Evolutionary conservation across 2,329 filamentous ascomycete species (phyloP).

Genomic region (Aureobasidium subglaciale): DNA sequence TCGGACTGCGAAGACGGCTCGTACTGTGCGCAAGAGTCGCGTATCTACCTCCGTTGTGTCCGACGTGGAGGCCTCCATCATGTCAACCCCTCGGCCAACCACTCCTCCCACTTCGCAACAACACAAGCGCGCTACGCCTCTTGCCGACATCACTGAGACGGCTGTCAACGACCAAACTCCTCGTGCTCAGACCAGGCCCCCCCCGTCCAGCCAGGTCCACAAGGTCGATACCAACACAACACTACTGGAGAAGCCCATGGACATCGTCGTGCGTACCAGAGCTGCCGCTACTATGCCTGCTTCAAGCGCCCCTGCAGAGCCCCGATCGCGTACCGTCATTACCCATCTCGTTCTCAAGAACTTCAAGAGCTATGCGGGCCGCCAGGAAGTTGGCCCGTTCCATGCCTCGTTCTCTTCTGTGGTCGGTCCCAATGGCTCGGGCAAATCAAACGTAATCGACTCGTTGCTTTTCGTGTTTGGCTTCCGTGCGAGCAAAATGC

Average conservation of each 20-base stretch:
- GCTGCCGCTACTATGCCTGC: constrained; percentile 54
- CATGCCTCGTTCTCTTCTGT: constrained; percentile 97
- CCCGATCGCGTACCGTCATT: constrained; percentile 84
- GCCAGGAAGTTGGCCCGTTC: constrained; percentile 92
- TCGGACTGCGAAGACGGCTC: constrained; percentile 48
- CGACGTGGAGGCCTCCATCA: constrained; percentile 24
- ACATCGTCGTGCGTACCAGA: constrained; percentile 83
- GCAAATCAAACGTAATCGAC: constrained; percentile 98
- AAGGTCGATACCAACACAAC: constrained; percentile 71
- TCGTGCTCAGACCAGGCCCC: constrained; percentile 28
- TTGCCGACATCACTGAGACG: constrained; percentile 66
- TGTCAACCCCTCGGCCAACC: constrained; percentile 45
- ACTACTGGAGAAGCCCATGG: constrained; percentile 80
- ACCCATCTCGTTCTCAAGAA: constrained; percentile 88
- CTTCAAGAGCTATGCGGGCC: constrained; percentile 97
- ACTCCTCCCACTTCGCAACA: constrained; percentile 26
- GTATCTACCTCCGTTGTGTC: constrained; percentile 21
- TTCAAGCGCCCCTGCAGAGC: constrained; percentile 65
- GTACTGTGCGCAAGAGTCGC: constrained; percentile 33
- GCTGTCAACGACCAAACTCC: constrained; percentile 54
- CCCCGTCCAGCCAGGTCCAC: constrained; percentile 44
- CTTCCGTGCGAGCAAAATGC: constrained; percentile 98
- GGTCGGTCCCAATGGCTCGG: constrained; percentile 94
- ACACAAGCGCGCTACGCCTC: constrained; percentile 48
- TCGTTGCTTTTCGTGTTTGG: constrained; percentile 98